A percentile compares a stretch with the other conserved stretches of the same genome.
phyloP scores from a whole-genome alignment of 2,329 filamentous ascomycete species.

The Phaeosphaeriaceae sp. region DNA sequence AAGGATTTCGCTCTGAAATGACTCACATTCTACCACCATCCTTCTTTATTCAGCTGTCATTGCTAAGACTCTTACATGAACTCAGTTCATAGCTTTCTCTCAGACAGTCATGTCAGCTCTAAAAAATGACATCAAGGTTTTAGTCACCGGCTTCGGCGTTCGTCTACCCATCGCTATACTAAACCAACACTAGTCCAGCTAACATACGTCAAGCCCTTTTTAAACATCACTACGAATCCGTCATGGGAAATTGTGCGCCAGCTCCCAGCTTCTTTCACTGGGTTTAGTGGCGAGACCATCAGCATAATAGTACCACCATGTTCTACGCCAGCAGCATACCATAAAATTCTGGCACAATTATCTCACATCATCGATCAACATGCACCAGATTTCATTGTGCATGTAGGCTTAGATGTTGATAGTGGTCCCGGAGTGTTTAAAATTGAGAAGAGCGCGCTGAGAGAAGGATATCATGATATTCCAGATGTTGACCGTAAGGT shows the following conservation, averaged over 20 bases:
- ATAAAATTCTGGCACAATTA: slow-evolving; percentile 66
- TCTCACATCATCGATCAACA: slow-evolving; percentile 65
- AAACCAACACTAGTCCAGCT: neutral
- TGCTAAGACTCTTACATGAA: neutral
- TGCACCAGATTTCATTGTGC: slow-evolving; percentile 67
- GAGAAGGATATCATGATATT: slow-evolving; percentile 71
- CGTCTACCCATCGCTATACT: slow-evolving; percentile 2
- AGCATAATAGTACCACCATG: slow-evolving; percentile 69
- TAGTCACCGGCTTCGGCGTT: slow-evolving; percentile 56
- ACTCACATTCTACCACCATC: neutral
- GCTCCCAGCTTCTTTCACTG: slow-evolving; percentile 53
- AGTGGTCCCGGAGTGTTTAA: slow-evolving; percentile 65
- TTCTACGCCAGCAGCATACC: slow-evolving; percentile 75
- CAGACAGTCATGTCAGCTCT: neutral
- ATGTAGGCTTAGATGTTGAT: slow-evolving; percentile 79
- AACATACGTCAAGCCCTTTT: slow-evolving; percentile 70
- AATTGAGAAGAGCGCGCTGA: slow-evolving; percentile 72
- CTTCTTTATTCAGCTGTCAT: neutral
- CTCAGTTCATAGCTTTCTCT: too few species aligned
- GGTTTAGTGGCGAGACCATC: slow-evolving; percentile 41
- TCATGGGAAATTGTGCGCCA: slow-evolving; percentile 77
- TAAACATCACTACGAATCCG: slow-evolving; percentile 73
- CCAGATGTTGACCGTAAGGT: slow-evolving; percentile 69
- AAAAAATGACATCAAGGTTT: slow-evolving; percentile 40
- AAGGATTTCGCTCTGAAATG: too few species aligned